Conservation (phyloP, 257 asterid genomes). For the Ligustrum vulgare region DNA sequence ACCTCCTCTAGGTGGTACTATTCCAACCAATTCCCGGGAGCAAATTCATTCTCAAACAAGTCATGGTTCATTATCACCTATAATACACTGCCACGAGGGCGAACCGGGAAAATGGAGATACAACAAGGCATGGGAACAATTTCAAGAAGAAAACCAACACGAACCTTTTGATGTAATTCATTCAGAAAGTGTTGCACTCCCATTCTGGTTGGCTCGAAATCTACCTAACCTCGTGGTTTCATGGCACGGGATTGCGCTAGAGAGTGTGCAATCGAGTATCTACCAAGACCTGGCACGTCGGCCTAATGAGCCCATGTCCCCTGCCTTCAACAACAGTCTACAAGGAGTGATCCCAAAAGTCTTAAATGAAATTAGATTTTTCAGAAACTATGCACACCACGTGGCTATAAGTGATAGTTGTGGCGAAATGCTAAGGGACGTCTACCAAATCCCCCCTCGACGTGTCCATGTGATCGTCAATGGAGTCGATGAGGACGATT, state of each 20-base stretch:
- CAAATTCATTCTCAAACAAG: background rate
- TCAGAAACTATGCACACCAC: constrained; percentile 74
- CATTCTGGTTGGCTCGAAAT: constrained; percentile 55
- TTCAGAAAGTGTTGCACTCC: constrained; percentile 89
- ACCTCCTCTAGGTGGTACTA: constrained; percentile 29
- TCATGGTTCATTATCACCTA: constrained; percentile 29
- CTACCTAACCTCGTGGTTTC: constrained; percentile 72
- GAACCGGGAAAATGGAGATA: constrained; percentile 75
- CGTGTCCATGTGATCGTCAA: constrained; percentile 85
- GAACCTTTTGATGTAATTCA: constrained; percentile 69
- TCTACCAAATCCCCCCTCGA: constrained; percentile 70
- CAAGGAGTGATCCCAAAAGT: constrained; percentile 78
- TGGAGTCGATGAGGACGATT: constrained; percentile 78
- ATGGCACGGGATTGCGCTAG: constrained; percentile 95
- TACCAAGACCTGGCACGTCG: constrained; percentile 65
- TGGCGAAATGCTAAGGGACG: constrained; percentile 85
- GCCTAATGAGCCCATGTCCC: constrained; percentile 49
- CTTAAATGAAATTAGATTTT: constrained; percentile 72
- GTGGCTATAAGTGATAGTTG: constrained; percentile 90
- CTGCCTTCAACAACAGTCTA: constrained; percentile 52
- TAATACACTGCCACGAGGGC: constrained; percentile 75
- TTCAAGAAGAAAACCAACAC: constrained; percentile 44
- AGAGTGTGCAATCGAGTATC: constrained; percentile 78
- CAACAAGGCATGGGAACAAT: constrained; percentile 82
- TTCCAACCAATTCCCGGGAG: constrained; percentile 8